Base-by-base conservation (phyloP, 108 stramenopile genomes). In the Hondaea fermentalgiana region DNA sequence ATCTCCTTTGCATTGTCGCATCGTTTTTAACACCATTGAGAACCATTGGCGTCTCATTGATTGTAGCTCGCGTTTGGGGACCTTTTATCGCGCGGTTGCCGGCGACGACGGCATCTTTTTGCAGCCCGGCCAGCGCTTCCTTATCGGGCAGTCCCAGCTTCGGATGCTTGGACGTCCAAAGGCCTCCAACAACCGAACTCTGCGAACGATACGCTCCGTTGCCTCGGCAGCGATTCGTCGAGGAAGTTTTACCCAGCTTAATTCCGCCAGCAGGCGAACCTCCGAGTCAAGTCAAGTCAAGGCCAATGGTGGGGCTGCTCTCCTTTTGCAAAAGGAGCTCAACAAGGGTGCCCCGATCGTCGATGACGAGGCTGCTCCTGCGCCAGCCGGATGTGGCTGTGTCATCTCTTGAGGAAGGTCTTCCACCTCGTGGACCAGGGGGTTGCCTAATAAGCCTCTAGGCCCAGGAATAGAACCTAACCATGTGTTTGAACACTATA, bases 71-170 rank as follows among this genome's bases (percentile, higher is more conserved):
- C 76, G 76, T 23, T 45, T 53, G 49, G 76, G 76, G 76, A 83
- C 76, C 6, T 53, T 83, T 23, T 53, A 25, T 83, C 76, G 76
- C 10, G 28, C 76, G n/a, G 51, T 23, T 16, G 51, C 49, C 6
- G 76, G 51, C n/a, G 76, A 83, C 51, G 49, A 83, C n/a, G 49
- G 49, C 49, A 83, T 83, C 49, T 53, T 83, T 23, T 35, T 83
- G 28, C 76, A 83, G 51, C 76, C 76, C 17, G 76, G 76, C n/a
- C 76, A 83, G 76, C 76, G 76, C 45, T 83, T 83, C 49, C 51
- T 83, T 8, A 3, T 83, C 4, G 76, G 76, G 8, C 45, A 83
- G 25, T 83, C 76, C 10, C 76, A 83, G 28, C 45, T 83, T 35
- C 76, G 76, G 16, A 8, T 83, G n/a, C 51, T 83, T 6, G 76